phyloP scores from a whole-genome alignment of 495 filamentous ascomycete genomes.

The Pyrenula massariospora region DNA sequence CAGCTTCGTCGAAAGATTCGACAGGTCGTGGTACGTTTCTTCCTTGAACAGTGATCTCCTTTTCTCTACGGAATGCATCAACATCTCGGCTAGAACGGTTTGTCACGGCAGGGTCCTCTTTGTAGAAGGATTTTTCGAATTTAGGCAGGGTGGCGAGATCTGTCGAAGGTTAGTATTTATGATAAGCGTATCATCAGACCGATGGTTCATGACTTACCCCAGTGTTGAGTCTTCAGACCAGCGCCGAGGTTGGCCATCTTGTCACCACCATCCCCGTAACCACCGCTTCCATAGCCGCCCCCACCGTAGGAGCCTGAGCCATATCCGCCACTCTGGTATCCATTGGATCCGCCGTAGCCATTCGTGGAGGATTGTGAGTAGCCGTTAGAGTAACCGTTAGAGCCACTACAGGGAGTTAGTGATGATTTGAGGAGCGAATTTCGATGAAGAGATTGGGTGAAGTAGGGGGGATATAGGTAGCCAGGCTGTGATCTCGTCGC shows the following conservation, averaged over 20 bases:
- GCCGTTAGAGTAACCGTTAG: slow-evolving; percentile 34
- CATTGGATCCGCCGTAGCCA: not conserved
- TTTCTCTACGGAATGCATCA: slow-evolving; percentile 69
- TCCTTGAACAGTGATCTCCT: slow-evolving; percentile 71
- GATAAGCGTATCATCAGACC: slow-evolving; percentile 13
- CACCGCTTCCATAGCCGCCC: slow-evolving; percentile 34
- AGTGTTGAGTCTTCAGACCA: slow-evolving; percentile 71
- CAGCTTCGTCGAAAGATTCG: slow-evolving; percentile 92
- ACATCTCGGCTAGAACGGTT: slow-evolving; percentile 67
- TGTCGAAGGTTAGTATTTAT: slow-evolving; percentile 24
- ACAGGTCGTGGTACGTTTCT: slow-evolving; percentile 79
- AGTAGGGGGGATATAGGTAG: not conserved
- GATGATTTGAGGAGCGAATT: not conserved
- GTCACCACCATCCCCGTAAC: slow-evolving; percentile 61
- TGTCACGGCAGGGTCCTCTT: slow-evolving; percentile 73
- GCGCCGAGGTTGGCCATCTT: slow-evolving; percentile 88
- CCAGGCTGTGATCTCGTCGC: not conserved
- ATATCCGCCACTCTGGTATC: slow-evolving; percentile 16
- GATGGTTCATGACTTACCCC: slow-evolving; percentile 47
- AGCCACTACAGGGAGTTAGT: slow-evolving; percentile 6
- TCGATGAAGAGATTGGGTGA: not conserved
- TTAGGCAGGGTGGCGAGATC: slow-evolving; percentile 75
- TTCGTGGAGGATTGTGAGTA: no score
- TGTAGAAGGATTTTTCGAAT: slow-evolving; percentile 99
- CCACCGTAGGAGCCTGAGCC: slow-evolving; percentile 27